phyloP scores from a whole-genome alignment of 345 rosid genomes.

The Syzygium aromaticum region DNA sequence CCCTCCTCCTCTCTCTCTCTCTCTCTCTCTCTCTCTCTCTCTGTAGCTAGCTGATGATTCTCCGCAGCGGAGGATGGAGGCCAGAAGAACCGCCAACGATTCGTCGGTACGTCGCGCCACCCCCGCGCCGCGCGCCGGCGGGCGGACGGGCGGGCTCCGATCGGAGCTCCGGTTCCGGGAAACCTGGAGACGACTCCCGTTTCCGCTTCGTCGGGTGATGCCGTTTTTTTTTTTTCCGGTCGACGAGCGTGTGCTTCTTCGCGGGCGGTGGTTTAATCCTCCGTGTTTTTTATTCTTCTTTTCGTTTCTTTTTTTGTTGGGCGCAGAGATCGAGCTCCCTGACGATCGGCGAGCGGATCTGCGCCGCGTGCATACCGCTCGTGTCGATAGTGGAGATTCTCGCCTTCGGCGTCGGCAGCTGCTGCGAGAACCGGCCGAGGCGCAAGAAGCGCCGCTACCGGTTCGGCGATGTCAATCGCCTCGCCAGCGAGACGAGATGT shows the following conservation, averaged over 20 bases:
- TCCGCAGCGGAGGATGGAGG: background rate
- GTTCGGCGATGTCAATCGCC: slow-evolving; percentile 32
- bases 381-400: slow-evolving; percentile 38
- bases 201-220: background rate
- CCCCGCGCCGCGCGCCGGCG: background rate
- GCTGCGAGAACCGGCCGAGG: slow-evolving; percentile 25
- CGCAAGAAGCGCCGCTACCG: slow-evolving; percentile 4
- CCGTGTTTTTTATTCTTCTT: background rate
- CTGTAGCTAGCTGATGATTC: background rate
- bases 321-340: slow-evolving; percentile 48
- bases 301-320: background rate
- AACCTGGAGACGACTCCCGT: background rate
- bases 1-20: background rate
- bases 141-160: too few relatives aligned
- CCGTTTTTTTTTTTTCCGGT: background rate
- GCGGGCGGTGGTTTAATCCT: background rate
- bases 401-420: slow-evolving; percentile 18
- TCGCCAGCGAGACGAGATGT: slow-evolving; percentile 61
- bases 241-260: background rate
- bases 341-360: slow-evolving; percentile 56
- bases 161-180: background rate
- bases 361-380: slow-evolving; percentile 48
- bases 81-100: background rate
- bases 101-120: background rate
- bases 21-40: background rate